phyloP scores from a whole-genome alignment of 2,329 filamentous ascomycete genomes.

The Beauveria scarabaeidicola region DNA sequence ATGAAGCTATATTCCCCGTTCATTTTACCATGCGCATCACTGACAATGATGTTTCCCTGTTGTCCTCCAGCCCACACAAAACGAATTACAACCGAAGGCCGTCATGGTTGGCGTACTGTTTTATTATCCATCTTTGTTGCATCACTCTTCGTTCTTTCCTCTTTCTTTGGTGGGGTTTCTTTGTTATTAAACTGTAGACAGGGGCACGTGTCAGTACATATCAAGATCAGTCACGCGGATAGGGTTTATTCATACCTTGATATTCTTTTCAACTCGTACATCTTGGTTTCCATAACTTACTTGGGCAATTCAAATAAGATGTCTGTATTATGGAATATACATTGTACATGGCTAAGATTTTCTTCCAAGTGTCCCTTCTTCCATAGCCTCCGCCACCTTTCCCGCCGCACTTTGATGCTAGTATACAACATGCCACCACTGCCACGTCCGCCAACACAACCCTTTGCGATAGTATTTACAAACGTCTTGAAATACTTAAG shows the following conservation, averaged over 20 bases:
- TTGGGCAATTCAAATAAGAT: background rate
- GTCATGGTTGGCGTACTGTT: background rate
- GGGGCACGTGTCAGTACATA: background rate
- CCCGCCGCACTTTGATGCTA: background rate
- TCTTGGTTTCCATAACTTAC: background rate
- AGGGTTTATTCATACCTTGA: too few species aligned
- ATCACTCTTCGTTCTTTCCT: background rate
- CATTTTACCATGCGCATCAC: too few species aligned
- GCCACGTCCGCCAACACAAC: background rate
- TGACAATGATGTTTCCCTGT: background rate
- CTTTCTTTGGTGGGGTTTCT: background rate
- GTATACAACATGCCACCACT: background rate
- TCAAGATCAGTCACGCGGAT: too few species aligned
- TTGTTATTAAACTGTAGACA: background rate
- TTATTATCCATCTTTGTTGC: background rate
- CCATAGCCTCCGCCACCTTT: background rate
- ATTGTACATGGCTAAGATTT: constrained; percentile 1
- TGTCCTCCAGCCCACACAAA: background rate
- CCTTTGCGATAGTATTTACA: background rate
- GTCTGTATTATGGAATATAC: background rate
- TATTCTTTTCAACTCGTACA: background rate
- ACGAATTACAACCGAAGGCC: background rate
- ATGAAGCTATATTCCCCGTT: too few species aligned
- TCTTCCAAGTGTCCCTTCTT: background rate
- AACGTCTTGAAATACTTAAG: background rate